Evolutionary conservation across 78 protist species (phyloP), one percentile per base, ranked within the genome.

Genomic region (Trichosphaerium sp.): DNA sequence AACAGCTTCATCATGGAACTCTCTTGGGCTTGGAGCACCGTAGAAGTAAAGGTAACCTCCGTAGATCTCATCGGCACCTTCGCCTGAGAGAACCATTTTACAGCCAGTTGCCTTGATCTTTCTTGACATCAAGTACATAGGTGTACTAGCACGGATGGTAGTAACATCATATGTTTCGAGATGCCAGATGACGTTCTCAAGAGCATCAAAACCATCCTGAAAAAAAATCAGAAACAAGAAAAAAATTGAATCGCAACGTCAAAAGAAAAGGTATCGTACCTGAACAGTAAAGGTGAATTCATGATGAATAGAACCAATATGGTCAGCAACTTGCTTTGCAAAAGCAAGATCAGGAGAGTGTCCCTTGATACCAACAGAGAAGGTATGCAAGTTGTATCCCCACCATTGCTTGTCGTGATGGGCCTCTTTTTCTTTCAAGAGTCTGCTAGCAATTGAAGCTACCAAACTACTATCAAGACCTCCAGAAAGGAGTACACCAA

Each of bases 131-230:
- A 90, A 64, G 68, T 78, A 87, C 92, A 87, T 90, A 47, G 92
- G 92, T 4, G 92, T 87, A 26, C 74, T 44, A 1, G 95, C 92
- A 38, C 95, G 85, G 34, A 90, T 59, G 1, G 92, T 81, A 5
- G 95, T 90, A 31, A 84, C 91, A 44, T 90, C 95, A 47, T 82
- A 90, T 2, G 91, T 87, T 78, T 90, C 95, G 10, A 90, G 51
- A 59, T 75, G 80, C 63, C 41, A 57, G 56, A 87, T 81, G 39
- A 90, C 95, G 37, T 87, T 88, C 11, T 62, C 28, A 10, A 90
- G 11, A 25, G 91, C 91, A 64, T 84, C 91, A 42, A 85, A 61
- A 42, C 89, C 89, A 51, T 83, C 92, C 55, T 69, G 49, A 63
- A 55, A 63, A 63, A 63, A 63, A 38, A 38, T 56, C 18, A 21